Evolutionary conservation across 129 eudicot species (phyloP).

Genomic region (Artemisia tridentata): DNA sequence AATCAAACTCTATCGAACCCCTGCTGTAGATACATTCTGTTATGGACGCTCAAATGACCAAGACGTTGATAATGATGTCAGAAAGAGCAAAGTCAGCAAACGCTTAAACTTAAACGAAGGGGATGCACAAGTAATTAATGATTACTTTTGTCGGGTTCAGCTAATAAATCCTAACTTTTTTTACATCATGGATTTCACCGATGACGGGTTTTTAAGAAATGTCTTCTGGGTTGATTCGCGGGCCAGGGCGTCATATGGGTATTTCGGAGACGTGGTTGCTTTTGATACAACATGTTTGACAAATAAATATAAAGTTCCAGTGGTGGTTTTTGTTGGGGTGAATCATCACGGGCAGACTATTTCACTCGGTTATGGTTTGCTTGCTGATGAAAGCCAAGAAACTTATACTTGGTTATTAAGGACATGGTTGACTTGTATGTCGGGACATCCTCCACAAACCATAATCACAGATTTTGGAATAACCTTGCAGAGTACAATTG

Average conservation of each 20-base stretch:
- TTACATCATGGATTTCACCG: slow-evolving; percentile 71
- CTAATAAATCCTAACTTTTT: slow-evolving; percentile 64
- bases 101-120: slow-evolving; percentile 54
- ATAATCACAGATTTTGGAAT: slow-evolving; percentile 55
- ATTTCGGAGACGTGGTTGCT: slow-evolving; percentile 73
- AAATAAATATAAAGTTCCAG: slow-evolving; percentile 48
- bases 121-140: slow-evolving; percentile 44
- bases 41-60: slow-evolving; percentile 52
- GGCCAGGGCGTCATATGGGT: slow-evolving; percentile 68
- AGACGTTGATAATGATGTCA: slow-evolving; percentile 36
- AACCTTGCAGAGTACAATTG: slow-evolving; percentile 49
- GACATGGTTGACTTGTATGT: slow-evolving; percentile 82
- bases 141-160: slow-evolving; percentile 62
- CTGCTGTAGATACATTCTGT: slow-evolving; percentile 43
- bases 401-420: slow-evolving; percentile 73
- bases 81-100: slow-evolving; percentile 34
- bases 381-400: slow-evolving; percentile 69
- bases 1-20: slow-evolving; percentile 69
- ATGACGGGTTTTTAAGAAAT: slow-evolving; percentile 63
- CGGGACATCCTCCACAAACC: slow-evolving; percentile 83
- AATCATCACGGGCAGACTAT: slow-evolving; percentile 79
- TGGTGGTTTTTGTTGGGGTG: slow-evolving; percentile 67
- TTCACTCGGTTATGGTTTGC: slow-evolving; percentile 62
- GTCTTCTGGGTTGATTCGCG: slow-evolving; percentile 89
- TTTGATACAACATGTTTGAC: slow-evolving; percentile 68